These are phyloP conservation scores for Neopestalotiopsis sp. DNA, from an alignment of 2,329 filamentous ascomycete species.

Conservation along the genomic window DNA sequence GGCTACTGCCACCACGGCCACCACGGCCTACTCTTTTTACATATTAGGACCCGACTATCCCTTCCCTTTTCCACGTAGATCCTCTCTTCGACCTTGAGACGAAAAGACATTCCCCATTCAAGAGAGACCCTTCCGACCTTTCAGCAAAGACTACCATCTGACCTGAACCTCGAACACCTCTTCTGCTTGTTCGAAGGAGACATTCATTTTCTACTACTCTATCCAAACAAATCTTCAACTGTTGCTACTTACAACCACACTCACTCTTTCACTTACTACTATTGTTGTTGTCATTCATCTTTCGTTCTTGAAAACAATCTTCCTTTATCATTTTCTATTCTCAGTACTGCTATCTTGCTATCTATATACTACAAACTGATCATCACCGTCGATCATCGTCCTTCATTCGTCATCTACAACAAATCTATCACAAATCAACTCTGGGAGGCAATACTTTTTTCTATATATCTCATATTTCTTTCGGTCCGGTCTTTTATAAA, in stretches of 20 bases:
- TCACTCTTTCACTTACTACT: not conserved
- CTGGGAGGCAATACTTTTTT: conserved; percentile 1
- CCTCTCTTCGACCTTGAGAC: not conserved
- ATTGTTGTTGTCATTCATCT: not conserved
- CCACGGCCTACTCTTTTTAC: not conserved
- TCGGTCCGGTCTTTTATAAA: not conserved
- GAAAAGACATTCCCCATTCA: not conserved
- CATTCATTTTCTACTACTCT: not conserved
- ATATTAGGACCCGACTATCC: conserved; percentile 2
- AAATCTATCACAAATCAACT: conserved; percentile 1
- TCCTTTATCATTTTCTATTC: not conserved
- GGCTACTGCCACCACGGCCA: not conserved
- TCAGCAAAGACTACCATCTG: conserved; percentile 1
- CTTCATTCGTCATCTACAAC: not conserved
- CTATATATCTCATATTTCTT: not conserved
- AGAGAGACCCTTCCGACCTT: not conserved
- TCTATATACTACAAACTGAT: not conserved
- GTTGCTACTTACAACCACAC: not conserved
- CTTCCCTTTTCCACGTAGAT: not conserved
- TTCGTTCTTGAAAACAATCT: not conserved
- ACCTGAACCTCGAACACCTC: not conserved
- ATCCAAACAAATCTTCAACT: not conserved
- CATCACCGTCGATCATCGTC: not conserved
- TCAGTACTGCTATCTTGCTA: not conserved
- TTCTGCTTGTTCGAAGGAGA: not conserved